Evolutionary conservation across 306 rosid species (phyloP).

Genomic region (Luffa aegyptiaca): DNA sequence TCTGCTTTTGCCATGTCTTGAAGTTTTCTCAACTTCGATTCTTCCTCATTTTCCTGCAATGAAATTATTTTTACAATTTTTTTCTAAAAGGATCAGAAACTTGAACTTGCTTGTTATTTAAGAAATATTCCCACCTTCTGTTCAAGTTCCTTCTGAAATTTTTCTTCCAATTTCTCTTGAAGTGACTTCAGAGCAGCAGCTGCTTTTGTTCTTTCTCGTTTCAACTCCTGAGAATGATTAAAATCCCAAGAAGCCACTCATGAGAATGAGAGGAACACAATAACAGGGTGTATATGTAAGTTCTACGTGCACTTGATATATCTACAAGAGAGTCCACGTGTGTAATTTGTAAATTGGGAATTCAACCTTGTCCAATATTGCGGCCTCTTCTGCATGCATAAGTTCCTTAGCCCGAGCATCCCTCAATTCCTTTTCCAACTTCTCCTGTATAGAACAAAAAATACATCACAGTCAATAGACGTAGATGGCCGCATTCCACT

Average conservation of each 20-base stretch:
- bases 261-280: background rate
- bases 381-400: constrained; percentile 88
- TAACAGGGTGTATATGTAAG: background rate
- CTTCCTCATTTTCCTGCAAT: constrained; percentile 66
- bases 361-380: constrained; percentile 79
- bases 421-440: constrained; percentile 68
- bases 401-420: constrained; percentile 86
- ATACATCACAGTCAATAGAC: background rate
- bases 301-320: background rate
- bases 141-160: constrained; percentile 60
- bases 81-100: background rate
- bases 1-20: constrained; percentile 77
- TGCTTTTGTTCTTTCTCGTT: constrained; percentile 77
- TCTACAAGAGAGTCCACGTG: background rate
- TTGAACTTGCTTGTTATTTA: constrained; percentile 18
- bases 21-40: constrained; percentile 32
- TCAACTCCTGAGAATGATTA: constrained; percentile 50
- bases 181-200: constrained; percentile 74
- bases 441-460: constrained; percentile 39
- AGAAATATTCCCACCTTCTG: constrained; percentile 40
- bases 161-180: constrained; percentile 83
- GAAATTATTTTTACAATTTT: background rate
- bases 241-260: background rate
- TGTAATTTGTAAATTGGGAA: background rate
- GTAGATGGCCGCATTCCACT: background rate